Evolutionary conservation across 345 rosid genomes (phyloP).

Genomic region (Sapria himalayana): DNA sequence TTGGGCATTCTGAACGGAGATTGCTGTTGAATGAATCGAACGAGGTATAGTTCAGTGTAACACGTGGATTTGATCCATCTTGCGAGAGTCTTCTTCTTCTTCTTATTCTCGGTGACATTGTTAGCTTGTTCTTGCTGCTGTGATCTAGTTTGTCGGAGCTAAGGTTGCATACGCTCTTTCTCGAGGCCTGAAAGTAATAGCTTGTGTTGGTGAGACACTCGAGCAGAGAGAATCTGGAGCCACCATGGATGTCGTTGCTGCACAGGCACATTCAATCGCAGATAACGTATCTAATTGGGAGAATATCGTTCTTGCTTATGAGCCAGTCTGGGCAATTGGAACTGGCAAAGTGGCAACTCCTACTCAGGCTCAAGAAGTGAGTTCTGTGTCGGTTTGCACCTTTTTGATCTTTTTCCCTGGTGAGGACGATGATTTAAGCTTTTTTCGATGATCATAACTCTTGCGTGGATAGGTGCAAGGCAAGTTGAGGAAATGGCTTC

Average conservation of each 20-base stretch:
- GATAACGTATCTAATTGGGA: slow-evolving; percentile 33
- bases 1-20: slow-evolving; percentile 57
- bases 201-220: slow-evolving; percentile 59
- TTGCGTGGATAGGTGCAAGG: slow-evolving; percentile 14
- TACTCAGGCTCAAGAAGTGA: slow-evolving; percentile 63
- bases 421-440: not conserved
- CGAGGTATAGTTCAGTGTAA: too few species aligned
- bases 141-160: slow-evolving; percentile 42
- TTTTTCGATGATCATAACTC: not conserved
- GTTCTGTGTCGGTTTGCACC: not conserved
- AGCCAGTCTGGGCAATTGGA: slow-evolving; percentile 82
- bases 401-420: not conserved
- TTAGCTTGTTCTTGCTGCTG: not conserved
- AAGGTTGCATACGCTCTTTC: slow-evolving; percentile 46
- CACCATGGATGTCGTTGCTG: slow-evolving; percentile 44
- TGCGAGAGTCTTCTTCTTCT: not conserved
- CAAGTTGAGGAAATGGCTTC: slow-evolving; percentile 53
- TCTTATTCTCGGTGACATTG: not conserved
- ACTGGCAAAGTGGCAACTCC: slow-evolving; percentile 71
- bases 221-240: slow-evolving; percentile 62
- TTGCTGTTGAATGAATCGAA: slow-evolving; percentile 28
- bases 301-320: slow-evolving; percentile 48
- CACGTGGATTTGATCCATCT: too few species aligned
- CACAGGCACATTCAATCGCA: slow-evolving; percentile 53
- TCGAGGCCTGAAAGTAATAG: slow-evolving; percentile 48